Evolutionary conservation across 2,329 filamentous ascomycete genomes (phyloP).

Genomic region (Ceratocystiopsis minuta): DNA sequence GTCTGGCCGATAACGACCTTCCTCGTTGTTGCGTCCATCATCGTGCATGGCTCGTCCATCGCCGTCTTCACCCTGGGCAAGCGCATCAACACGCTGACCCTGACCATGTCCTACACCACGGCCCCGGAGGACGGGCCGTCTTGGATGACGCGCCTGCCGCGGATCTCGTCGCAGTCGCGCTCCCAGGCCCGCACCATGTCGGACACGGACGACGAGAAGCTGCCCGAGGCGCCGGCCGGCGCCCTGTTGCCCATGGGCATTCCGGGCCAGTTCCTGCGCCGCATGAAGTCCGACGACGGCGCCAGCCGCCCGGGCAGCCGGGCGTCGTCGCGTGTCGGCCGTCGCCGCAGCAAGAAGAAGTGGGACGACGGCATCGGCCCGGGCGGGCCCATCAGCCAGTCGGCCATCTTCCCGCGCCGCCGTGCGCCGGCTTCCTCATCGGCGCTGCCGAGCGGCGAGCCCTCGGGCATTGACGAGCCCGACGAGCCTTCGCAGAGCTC

Average conservation of each 20-base stretch:
- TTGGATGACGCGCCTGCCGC: constrained; percentile 88
- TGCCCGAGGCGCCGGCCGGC: constrained; percentile 45
- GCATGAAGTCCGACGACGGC: constrained; percentile 60
- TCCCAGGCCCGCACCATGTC: constrained; percentile 78
- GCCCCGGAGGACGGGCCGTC: constrained; percentile 73
- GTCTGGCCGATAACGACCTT: constrained; percentile 96
- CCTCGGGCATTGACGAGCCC: constrained; percentile 11
- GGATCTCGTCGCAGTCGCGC: constrained; percentile 47
- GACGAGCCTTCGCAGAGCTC: constrained; percentile 4
- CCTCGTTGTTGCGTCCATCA: constrained; percentile 80
- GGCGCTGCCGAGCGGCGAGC: constrained; percentile 3
- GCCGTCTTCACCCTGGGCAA: constrained; percentile 96
- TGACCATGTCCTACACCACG: constrained; percentile 92
- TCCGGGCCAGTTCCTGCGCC: constrained; percentile 61
- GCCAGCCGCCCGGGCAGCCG: constrained; percentile 35
- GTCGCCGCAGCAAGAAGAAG: constrained; percentile 46
- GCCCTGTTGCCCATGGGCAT: constrained; percentile 53
- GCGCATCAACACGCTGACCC: constrained; percentile 86
- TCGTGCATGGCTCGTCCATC: constrained; percentile 94
- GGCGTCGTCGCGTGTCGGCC: constrained; percentile 39
- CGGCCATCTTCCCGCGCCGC: constrained; percentile 61
- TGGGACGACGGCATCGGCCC: constrained; percentile 56
- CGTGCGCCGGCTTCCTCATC: constrained; percentile 11
- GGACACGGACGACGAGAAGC: constrained; percentile 52
- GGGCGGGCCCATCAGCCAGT: constrained; percentile 76